Base-by-base conservation (phyloP, 2,329 filamentous ascomycete species). In the Aspergillus tanneri region DNA sequence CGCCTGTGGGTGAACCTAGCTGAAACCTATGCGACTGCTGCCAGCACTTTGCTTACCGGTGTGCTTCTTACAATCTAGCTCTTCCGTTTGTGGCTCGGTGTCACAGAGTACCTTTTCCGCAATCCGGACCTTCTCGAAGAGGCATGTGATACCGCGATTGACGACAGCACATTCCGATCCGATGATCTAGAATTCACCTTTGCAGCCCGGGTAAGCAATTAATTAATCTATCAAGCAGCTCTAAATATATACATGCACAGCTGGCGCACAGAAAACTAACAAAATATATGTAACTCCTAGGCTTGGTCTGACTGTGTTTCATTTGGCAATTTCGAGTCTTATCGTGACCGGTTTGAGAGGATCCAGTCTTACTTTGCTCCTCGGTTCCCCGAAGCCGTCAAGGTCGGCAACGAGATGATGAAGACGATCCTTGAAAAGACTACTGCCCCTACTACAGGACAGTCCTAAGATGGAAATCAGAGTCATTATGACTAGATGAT, bases 181-280 rank as follows among this genome's bases (percentile, higher is more conserved):
- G 93, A 99, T 64, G 93, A 99, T 67, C 76, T 99, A 47, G 93
- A 99, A 71, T 99, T 99, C 66, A 96, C 92, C 0, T 97, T 99
- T 73, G 95, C 93, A 1, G 95, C 95, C 21, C 78, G 91, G 47
- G 78, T 81, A 67, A 66, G 73, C 67, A 5, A 37, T 22, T 27
- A 6, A 12, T 23, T 19, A 12, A 28, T 35, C 5, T 7, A 40
- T 25, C n/a, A 11, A 35, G 19, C 18, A 34, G 6, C 16, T 2
- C 16, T 11, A 4, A 14, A 34, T 16, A 19, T 18, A 16, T 19
- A 42, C 5, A 32, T 7, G 22, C 14, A 30, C 22, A 43, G 25
- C 5, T 14, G 7, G 8, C 12, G 21, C 16, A 44, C 19, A 24
- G 30, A 23, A 14, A 11, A 24, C 50, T 57, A 38, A 57, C 41